Percentiles rank a stretch among this genome's conserved stretches.
These are phyloP conservation scores for Tricholoma bakamatsutake DNA, from an alignment of 768 basidiomycete genomes.

Conservation along the genomic window DNA sequence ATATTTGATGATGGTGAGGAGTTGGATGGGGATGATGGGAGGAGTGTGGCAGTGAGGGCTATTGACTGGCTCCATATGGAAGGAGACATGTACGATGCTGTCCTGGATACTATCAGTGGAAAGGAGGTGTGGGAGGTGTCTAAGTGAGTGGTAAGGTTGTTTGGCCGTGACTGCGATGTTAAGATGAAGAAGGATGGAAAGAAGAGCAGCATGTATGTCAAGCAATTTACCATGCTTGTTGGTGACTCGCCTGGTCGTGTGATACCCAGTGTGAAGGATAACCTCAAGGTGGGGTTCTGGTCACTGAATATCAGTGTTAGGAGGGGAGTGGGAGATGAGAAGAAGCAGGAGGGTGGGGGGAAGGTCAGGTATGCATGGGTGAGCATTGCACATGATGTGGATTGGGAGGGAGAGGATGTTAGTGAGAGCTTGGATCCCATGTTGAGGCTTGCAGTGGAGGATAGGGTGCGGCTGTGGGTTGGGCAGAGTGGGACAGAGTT, in stretches of 20 bases:
- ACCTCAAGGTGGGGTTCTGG: constrained; percentile 68
- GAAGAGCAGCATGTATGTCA: constrained; percentile 21
- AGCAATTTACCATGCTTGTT: constrained; percentile 76
- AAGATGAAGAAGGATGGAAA: constrained; percentile 17
- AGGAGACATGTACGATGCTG: constrained; percentile 65
- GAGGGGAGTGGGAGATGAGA: constrained; percentile 7
- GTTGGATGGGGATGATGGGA: constrained; percentile 30
- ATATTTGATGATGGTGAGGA: constrained; percentile 56
- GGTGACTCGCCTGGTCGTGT: constrained; percentile 62
- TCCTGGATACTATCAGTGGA: constrained; percentile 82
- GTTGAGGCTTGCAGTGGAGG: constrained; percentile 35
- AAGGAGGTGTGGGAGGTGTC: constrained; percentile 73
- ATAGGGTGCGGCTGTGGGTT: constrained; percentile 40
- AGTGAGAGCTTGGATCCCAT: constrained; percentile 41
- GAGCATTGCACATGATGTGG: constrained; percentile 72
- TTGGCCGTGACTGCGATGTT: constrained; percentile 3
- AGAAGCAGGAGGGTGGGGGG: constrained; percentile 25
- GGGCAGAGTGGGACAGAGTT: constrained; percentile 18
- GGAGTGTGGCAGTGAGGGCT: constrained; percentile 44
- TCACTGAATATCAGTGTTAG: constrained; percentile 38
- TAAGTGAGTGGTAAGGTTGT: constrained; percentile 47
- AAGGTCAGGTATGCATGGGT: constrained; percentile 79
- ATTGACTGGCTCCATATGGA: constrained; percentile 46
- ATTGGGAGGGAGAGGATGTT: constrained; percentile 77
- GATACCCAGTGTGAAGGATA: constrained; percentile 65